Conservation (phyloP, 805 yeast species). For the Ogataea corticis region DNA sequence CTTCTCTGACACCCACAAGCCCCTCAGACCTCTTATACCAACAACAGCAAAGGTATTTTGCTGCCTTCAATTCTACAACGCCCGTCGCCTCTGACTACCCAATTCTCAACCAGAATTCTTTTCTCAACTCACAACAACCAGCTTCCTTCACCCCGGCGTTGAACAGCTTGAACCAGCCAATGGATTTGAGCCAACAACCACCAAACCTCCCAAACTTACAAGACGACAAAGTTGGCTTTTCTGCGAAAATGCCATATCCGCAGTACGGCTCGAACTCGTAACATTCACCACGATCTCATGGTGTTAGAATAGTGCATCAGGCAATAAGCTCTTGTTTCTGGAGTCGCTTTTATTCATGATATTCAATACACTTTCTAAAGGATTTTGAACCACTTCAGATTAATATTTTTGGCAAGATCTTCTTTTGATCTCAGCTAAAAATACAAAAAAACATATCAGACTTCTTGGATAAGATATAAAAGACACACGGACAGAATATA, state of each 20-base stretch:
- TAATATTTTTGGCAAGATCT: background rate
- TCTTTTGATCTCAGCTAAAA: slow-evolving; percentile 3
- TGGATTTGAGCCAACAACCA: background rate
- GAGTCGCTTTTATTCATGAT: slow-evolving; percentile 3
- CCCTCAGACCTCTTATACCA: slow-evolving; percentile 1
- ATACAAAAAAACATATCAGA: slow-evolving; percentile 2
- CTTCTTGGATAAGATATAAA: no score
- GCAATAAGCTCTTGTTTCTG: background rate
- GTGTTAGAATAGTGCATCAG: background rate
- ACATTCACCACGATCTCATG: background rate
- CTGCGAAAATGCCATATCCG: slow-evolving; percentile 1
- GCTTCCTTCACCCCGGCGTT: background rate
- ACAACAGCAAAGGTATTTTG: slow-evolving; percentile 4
- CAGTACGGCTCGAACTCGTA: slow-evolving; percentile 5
- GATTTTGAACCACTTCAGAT: background rate
- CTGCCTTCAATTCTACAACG: slow-evolving; percentile 1
- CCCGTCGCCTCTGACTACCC: background rate
- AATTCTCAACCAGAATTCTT: background rate
- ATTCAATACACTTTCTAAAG: background rate
- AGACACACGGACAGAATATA: no score
- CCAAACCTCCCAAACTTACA: background rate
- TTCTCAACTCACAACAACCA: background rate
- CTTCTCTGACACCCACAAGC: background rate
- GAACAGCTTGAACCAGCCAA: background rate
- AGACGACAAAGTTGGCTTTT: slow-evolving; percentile 2